These are phyloP conservation scores for Penstemon eatonii DNA, from an alignment of 257 asterid genomes.

Conservation along the genomic window DNA sequence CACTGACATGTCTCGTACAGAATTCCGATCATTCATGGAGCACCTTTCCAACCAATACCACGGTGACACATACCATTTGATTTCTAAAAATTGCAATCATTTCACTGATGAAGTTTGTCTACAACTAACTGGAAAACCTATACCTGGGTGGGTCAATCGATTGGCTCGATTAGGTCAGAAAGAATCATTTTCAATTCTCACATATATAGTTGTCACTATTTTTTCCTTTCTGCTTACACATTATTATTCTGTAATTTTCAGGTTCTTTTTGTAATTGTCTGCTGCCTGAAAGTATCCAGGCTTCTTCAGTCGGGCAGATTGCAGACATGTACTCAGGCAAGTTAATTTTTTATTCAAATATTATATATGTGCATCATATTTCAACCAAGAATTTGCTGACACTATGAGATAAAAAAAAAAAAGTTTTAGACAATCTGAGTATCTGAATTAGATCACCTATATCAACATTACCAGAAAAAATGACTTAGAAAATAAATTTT, in stretches of 20 bases:
- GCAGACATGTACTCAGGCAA: constrained; percentile 67
- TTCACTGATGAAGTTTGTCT: constrained; percentile 76
- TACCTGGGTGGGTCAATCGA: constrained; percentile 96
- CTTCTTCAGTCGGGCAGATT: constrained; percentile 56
- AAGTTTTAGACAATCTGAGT: not conserved
- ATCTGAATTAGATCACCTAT: constrained; percentile 6
- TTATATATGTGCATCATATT: constrained; percentile 7
- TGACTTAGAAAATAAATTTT: not conserved
- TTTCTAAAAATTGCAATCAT: constrained; percentile 92
- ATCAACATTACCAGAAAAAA: not conserved
- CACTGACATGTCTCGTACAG: constrained; percentile 72
- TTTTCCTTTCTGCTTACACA: too few relatives aligned
- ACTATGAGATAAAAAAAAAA: not conserved
- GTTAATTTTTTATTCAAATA: constrained; percentile 20
- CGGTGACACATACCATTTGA: constrained; percentile 85
- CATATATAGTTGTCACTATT: not conserved
- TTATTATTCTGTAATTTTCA: constrained; percentile 38
- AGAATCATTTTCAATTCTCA: constrained; percentile 11
- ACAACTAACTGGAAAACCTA: constrained; percentile 73
- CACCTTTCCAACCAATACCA: constrained; percentile 68
- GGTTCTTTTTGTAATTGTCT: constrained; percentile 90
- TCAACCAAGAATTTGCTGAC: not conserved
- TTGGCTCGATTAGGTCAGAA: constrained; percentile 80
- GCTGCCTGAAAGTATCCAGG: constrained; percentile 80
- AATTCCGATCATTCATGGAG: constrained; percentile 78